Conservation (phyloP, 2,329 filamentous ascomycete species). For the Cladosporium sp. region DNA sequence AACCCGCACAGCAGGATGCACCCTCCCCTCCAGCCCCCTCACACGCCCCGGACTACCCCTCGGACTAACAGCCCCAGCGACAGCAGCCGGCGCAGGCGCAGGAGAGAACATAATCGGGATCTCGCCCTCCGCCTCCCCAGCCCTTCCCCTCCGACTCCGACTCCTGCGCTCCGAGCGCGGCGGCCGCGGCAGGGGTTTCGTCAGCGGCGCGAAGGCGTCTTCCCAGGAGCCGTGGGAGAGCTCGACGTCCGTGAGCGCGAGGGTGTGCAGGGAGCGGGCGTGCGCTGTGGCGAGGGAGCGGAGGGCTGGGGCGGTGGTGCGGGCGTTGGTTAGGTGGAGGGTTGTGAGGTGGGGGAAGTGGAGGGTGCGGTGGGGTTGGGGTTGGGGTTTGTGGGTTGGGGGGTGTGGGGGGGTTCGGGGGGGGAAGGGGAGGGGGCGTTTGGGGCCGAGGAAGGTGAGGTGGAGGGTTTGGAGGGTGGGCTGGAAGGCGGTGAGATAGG, state of each 20-base stretch:
- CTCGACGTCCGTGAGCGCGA: slow-evolving; percentile 71
- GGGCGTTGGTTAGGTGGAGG: slow-evolving; percentile 65
- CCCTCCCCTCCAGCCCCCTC: too few relatives aligned
- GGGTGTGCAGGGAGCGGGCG: slow-evolving; percentile 62
- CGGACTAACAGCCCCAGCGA: too few relatives aligned
- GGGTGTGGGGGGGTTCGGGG: neutral
- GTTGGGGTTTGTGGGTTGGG: too few relatives aligned
- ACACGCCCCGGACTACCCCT: too few relatives aligned
- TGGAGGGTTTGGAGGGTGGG: slow-evolving; percentile 50
- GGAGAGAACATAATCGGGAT: slow-evolving; percentile 32
- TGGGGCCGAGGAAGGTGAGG: slow-evolving; percentile 69
- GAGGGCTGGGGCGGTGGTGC: slow-evolving; percentile 66
- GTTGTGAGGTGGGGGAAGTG: slow-evolving; percentile 62
- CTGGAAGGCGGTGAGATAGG: slow-evolving; percentile 65
- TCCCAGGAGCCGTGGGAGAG: slow-evolving; percentile 72
- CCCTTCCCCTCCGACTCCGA: neutral
- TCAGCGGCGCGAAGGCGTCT: slow-evolving; percentile 69
- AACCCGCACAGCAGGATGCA: too few relatives aligned
- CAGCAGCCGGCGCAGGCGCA: slow-evolving; percentile 4
- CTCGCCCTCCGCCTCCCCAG: slow-evolving; percentile 11
- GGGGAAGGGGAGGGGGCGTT: slow-evolving; percentile 67
- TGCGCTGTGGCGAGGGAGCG: slow-evolving; percentile 62
- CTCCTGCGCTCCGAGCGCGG: neutral
- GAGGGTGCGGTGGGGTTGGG: slow-evolving; percentile 50
- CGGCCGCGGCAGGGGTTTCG: slow-evolving; percentile 20